Base-by-base conservation (phyloP, 805 yeast genomes). In the Pichia scutulata region DNA sequence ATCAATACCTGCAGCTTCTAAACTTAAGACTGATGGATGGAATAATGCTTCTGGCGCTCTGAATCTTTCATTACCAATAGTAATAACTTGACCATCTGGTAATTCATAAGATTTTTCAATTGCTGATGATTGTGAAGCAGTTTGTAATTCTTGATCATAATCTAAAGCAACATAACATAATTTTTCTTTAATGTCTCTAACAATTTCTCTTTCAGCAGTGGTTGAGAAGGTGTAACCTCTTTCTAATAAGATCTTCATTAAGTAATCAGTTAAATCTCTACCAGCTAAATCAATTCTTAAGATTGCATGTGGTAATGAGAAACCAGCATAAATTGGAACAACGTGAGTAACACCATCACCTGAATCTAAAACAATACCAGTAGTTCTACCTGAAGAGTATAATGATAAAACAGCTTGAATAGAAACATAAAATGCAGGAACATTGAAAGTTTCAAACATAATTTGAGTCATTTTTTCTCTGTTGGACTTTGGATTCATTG, bases 321-420 rank as follows among this genome's bases (percentile, higher is more conserved):
- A 93, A 80, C 99, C 99, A 64, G 97, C 96, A 78, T 93, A 93
- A 72, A 93, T 92, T 76, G 99, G 99, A 61, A 93, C 99, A 76
- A 92, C 97, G 95, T 92, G 98, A 69, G 98, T 90, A 67, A 93
- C 98, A 88, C 99, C 99, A 72, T 92, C 99, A 84, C 99, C 99
- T 60, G 97, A 90, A 80, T 92, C 99, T 73, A 93, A 83, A 60
- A 93, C 99, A 68, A 92, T 90, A 89, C 99, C 99, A 62, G 99
- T 93, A 67, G 98, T 95, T 86, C 98, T 92, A 81, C 99, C 99
- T 60, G 98, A 90, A 52, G 99, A 89, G 81, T 93, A 93, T 70
- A 93, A 81, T 52, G 99, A 93, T 71, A 93, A 82, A 55, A 92
- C 97, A 66, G 99, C 98, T 80, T 92, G 99, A 71, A 93, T 92